These are phyloP conservation scores for Ehretia macrophylla DNA, from an alignment of 257 asterid genomes.

Conservation along the genomic window DNA sequence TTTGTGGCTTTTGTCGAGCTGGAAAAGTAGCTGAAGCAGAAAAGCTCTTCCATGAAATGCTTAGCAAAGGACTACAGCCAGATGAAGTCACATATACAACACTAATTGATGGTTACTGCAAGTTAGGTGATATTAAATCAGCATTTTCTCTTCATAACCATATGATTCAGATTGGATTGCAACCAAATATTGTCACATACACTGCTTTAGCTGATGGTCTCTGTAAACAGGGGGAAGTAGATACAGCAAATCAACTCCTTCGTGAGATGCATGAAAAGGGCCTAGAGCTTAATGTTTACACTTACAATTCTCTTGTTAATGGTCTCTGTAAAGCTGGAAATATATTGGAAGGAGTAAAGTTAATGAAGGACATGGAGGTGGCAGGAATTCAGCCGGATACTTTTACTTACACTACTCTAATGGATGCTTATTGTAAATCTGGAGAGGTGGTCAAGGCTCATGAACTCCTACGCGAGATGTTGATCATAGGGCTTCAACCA, in stretches of 20 bases:
- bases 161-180: conserved; percentile 60
- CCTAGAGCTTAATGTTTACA: conserved; percentile 60
- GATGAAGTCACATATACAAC: conserved; percentile 84
- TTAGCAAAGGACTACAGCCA: conserved; percentile 53
- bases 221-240: conserved; percentile 83
- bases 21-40: conserved; percentile 73
- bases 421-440: conserved; percentile 88
- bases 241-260: conserved; percentile 78
- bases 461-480: conserved; percentile 72
- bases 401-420: conserved; percentile 74
- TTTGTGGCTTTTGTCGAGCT: conserved; percentile 63
- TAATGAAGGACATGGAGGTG: conserved; percentile 73
- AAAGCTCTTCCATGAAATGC: conserved; percentile 62
- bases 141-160: conserved; percentile 87
- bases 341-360: conserved; percentile 48
- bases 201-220: conserved; percentile 93
- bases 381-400: conserved; percentile 66
- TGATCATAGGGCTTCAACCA: conserved; percentile 64
- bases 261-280: conserved; percentile 71
- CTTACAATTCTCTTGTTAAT: conserved; percentile 74
- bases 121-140: conserved; percentile 51
- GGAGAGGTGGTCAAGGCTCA: conserved; percentile 72
- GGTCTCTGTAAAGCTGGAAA: conserved; percentile 88
- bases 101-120: conserved; percentile 84
- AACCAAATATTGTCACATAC: conserved; percentile 82